phyloP scores from a whole-genome alignment of 2,329 filamentous ascomycete genomes.

The Monosporascus sp. region DNA sequence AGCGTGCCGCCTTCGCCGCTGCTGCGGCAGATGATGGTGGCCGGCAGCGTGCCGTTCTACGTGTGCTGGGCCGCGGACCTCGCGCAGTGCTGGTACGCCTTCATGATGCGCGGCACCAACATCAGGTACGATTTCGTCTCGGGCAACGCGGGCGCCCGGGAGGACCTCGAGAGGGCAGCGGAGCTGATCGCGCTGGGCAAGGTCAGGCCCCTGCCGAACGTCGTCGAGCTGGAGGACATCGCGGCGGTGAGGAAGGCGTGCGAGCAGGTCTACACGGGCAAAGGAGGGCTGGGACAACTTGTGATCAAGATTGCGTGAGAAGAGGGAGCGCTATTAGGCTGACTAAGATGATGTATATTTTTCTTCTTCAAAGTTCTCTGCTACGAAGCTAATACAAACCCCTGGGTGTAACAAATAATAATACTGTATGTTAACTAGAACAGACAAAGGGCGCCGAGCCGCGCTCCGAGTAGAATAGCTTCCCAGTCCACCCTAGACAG shows the following conservation, averaged over 20 bases:
- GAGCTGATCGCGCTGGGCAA: slow-evolving; percentile 37
- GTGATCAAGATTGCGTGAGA: slow-evolving; percentile 32
- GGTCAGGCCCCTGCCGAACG: slow-evolving; percentile 37
- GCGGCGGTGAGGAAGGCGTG: slow-evolving; percentile 37
- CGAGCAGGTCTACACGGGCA: slow-evolving; percentile 33
- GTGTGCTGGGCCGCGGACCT: slow-evolving; percentile 31
- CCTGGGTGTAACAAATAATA: no score
- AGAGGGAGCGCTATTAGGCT: not conserved
- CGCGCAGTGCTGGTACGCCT: slow-evolving; percentile 35
- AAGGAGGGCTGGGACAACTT: slow-evolving; percentile 39
- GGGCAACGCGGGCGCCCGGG: slow-evolving; percentile 33
- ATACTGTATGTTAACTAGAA: no score
- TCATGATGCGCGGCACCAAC: slow-evolving; percentile 38
- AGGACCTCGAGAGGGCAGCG: slow-evolving; percentile 38
- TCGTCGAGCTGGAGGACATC: slow-evolving; percentile 38
- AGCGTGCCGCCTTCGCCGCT: slow-evolving; percentile 30
- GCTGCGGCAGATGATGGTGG: slow-evolving; percentile 26
- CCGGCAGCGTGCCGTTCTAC: slow-evolving; percentile 29
- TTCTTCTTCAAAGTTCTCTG: not conserved
- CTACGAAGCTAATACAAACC: no score
- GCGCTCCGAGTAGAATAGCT: not conserved
- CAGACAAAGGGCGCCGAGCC: no score
- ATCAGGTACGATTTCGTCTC: slow-evolving; percentile 42
- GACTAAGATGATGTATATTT: not conserved
- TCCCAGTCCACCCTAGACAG: not conserved